Percentiles rank a stretch among this genome's conserved stretches.
phyloP scores from a whole-genome alignment of 306 rosid genomes.

The Cucumis melo region DNA sequence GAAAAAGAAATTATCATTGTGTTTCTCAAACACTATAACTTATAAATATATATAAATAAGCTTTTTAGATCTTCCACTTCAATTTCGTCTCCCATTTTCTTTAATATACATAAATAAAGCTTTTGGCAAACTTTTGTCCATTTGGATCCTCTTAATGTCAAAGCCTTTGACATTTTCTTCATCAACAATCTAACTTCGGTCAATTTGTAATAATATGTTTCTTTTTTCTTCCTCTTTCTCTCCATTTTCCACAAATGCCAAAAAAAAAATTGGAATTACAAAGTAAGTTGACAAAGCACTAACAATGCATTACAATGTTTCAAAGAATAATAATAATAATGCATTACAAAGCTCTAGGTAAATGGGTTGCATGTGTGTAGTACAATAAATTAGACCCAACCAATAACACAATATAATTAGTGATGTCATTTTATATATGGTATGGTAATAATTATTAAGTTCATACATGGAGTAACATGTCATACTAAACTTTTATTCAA shows the following conservation, averaged over 20 bases:
- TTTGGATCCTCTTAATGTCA: neutral
- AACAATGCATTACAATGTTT: neutral
- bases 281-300: neutral
- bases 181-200: neutral
- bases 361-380: neutral
- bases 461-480: neutral
- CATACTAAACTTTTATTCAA: neutral
- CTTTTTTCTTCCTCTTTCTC: neutral
- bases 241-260: neutral
- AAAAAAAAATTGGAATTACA: neutral
- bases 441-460: neutral
- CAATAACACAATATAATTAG: neutral
- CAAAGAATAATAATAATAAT: too few species aligned
- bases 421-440: neutral
- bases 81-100: neutral
- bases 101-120: neutral
- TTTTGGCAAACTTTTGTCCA: neutral
- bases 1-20: neutral
- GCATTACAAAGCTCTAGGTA: neutral
- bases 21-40: neutral
- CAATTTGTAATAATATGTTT: neutral
- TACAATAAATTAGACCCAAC: neutral
- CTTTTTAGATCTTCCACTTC: neutral
- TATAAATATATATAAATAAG: neutral
- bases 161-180: neutral